phyloP scores from a whole-genome alignment of 148 eudicot genomes.

The Rhododendron simsii region DNA sequence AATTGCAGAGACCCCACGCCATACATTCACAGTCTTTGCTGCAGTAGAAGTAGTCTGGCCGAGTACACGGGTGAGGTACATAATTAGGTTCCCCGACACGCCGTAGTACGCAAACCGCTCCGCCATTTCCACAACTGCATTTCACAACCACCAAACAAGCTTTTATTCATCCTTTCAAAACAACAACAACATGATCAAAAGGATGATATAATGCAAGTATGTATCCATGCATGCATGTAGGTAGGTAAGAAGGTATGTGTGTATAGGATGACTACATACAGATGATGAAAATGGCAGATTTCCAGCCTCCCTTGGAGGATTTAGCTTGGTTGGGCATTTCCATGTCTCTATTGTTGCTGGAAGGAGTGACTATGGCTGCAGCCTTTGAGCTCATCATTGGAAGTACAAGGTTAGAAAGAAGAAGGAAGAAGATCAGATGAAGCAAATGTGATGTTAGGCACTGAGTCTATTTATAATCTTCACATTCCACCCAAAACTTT shows the following conservation, averaged over 20 bases:
- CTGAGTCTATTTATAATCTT: background rate
- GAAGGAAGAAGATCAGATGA: background rate
- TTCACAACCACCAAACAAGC: background rate
- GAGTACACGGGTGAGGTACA: slow-evolving; percentile 41
- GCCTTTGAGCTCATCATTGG: background rate
- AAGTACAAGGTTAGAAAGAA: background rate
- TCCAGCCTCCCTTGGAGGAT: slow-evolving; percentile 40
- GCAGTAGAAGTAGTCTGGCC: slow-evolving; percentile 45
- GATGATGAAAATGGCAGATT: slow-evolving; percentile 53
- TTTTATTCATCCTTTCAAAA: background rate
- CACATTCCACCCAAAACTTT: background rate
- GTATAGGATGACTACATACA: slow-evolving; percentile 19
- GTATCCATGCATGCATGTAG: background rate
- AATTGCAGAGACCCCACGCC: slow-evolving; percentile 45
- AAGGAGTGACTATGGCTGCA: background rate
- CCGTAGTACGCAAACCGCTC: slow-evolving; percentile 52
- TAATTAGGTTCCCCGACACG: slow-evolving; percentile 43
- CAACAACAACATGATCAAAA: background rate
- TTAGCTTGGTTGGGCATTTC: background rate
- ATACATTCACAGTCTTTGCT: slow-evolving; percentile 56
- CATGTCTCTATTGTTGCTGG: background rate
- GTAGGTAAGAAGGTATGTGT: background rate
- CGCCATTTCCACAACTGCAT: slow-evolving; percentile 43
- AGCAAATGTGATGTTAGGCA: background rate
- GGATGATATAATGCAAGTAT: background rate